phyloP scores from a whole-genome alignment of 805 yeast genomes.

The Zygotorulaspora florentina region DNA sequence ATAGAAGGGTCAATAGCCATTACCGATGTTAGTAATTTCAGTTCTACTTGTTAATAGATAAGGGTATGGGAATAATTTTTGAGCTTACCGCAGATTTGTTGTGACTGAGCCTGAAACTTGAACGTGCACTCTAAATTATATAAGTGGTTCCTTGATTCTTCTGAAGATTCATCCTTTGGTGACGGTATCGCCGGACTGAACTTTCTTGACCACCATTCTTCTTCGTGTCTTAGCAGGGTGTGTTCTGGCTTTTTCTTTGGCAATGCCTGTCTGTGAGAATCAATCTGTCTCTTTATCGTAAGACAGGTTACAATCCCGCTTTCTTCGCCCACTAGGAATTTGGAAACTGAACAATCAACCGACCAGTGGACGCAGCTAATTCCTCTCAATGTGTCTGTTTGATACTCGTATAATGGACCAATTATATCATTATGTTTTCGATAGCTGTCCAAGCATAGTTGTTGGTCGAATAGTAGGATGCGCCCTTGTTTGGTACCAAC shows the following conservation, averaged over 20 bases:
- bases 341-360: constrained; percentile 16
- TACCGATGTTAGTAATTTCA: not conserved
- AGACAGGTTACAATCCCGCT: constrained; percentile 52
- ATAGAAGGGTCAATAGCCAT: not conserved
- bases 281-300: constrained; percentile 23
- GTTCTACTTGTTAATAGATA: not conserved
- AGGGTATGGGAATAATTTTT: not conserved
- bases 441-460: constrained; percentile 12
- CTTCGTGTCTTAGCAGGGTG: not conserved
- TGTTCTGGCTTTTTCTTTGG: not conserved
- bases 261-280: not conserved
- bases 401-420: constrained; percentile 20
- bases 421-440: constrained; percentile 5
- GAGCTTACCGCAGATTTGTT: constrained; percentile 55
- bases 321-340: constrained; percentile 63
- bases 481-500: constrained; percentile 59
- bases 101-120: constrained; percentile 45
- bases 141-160: constrained; percentile 1
- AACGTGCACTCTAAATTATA: constrained; percentile 21
- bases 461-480: constrained; percentile 44
- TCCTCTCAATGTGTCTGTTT: constrained; percentile 36
- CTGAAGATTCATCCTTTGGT: not conserved
- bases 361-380: constrained; percentile 63
- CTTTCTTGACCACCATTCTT: not conserved
- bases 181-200: not conserved